These are phyloP conservation scores for Neurospora hispaniola DNA, from an alignment of 495 filamentous ascomycete species.

Conservation along the genomic window DNA sequence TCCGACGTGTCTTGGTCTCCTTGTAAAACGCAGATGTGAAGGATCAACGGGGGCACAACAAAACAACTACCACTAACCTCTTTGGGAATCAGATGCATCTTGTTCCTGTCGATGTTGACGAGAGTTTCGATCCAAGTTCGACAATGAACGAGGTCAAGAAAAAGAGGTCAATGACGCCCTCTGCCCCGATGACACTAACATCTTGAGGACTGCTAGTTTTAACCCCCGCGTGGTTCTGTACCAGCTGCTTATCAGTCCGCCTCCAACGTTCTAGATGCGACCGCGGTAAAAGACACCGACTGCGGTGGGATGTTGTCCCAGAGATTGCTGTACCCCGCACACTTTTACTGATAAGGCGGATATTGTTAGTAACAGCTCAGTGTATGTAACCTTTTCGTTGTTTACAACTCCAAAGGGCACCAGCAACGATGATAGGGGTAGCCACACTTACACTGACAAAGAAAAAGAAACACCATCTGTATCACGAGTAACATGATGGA, in stretches of 20 bases:
- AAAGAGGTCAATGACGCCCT: neutral
- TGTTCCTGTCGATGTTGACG: neutral
- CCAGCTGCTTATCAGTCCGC: neutral
- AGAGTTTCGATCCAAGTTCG: neutral
- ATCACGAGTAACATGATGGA: neutral
- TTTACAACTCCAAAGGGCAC: neutral
- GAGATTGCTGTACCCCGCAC: neutral
- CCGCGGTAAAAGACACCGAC: neutral
- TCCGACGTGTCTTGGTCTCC: neutral
- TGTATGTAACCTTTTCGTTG: neutral
- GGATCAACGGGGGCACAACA: neutral
- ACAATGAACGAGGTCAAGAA: neutral
- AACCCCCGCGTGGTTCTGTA: neutral
- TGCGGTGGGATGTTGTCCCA: neutral
- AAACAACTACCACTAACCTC: constrained; percentile 48
- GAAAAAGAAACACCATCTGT: neutral
- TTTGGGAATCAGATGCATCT: constrained; percentile 78
- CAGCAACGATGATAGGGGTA: neutral
- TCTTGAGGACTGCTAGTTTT: neutral
- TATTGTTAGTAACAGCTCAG: neutral
- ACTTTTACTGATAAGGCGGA: neutral
- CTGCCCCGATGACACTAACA: neutral
- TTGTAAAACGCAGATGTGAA: neutral
- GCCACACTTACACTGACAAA: neutral
- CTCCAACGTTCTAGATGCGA: neutral